Base-by-base conservation (phyloP, 352 stramenopile species). In the Phytopythium oedochilum region DNA sequence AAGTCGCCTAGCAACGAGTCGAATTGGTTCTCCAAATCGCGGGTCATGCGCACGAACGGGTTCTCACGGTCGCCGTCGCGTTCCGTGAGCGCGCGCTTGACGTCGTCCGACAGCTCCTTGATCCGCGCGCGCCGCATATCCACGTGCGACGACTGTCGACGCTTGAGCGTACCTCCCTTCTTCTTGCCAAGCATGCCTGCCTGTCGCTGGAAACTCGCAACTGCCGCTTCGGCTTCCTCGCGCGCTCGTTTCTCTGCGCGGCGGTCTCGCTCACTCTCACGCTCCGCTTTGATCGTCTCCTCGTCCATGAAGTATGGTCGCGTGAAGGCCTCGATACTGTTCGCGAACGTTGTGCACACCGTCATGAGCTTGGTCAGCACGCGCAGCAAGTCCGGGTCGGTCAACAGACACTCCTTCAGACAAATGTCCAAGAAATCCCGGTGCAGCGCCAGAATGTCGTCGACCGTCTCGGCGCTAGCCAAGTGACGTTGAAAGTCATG, bases 391-490 rank as follows among this genome's bases (percentile, higher is more conserved):
- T 96, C 84, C 25, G 87, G 89, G 63, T 98, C 97, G 0, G 95
- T 98, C 39, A 99, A 72, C 29, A 99, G 72, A 46, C 96, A 99
- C 59, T 99, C 96, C 62, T 98, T 97, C 28, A 99, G 60, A 51
- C 96, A 98, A 51, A 89, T 88, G 59, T 99, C 89, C 3, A 99
- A 78, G 60, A 99, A 99, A 35, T 97, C 80, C 40, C 94, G 81
- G 72, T 99, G 97, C 35, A 88, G 75, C 28, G 88, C 69, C 18
- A 99, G 66, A 47, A 99, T 88, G 53, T 99, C 92, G 59, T 99
- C 97, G 2, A 98, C 88, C 0, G 89, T 98, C 45, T 77, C 71
- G 15, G 79, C 74, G 29, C 60, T 73, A 14, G 70, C 70, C 23
- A 98, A 67, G 23, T 96, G 79, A 17, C 75, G 74, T 61, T 98